A percentile compares a stretch with the other conserved stretches of the same genome.
Conservation (phyloP, 345 rosid genomes). For the Capsella bursapastoris region DNA sequence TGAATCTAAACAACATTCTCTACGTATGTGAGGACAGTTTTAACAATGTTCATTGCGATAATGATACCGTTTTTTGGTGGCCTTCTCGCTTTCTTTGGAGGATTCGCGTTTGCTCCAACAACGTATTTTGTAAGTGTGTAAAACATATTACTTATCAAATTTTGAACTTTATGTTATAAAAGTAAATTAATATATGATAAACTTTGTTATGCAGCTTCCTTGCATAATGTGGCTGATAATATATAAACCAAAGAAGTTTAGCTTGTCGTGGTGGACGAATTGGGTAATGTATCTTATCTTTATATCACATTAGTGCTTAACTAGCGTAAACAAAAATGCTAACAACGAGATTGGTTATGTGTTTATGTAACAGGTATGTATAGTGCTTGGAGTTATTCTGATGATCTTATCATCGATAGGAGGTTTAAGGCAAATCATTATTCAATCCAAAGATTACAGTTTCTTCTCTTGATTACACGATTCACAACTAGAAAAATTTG, state of each 20-base stretch:
- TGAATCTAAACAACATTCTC: not conserved
- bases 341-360: conserved; percentile 1
- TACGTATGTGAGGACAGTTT: conserved; percentile 44
- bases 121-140: conserved; percentile 64
- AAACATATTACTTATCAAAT: not conserved
- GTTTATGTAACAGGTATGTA: conserved; percentile 65
- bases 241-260: conserved; percentile 62
- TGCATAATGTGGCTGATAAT: conserved; percentile 74
- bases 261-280: conserved; percentile 70
- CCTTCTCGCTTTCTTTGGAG: conserved; percentile 80
- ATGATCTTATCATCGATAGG: conserved; percentile 86
- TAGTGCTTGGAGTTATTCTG: conserved; percentile 58
- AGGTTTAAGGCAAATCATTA: conserved; percentile 70
- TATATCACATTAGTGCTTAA: not conserved
- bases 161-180: not conserved
- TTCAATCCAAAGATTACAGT: conserved; percentile 56
- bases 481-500: not conserved
- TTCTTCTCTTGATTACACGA: conserved; percentile 54
- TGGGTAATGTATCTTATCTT: conserved; percentile 50
- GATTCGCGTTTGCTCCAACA: conserved; percentile 84
- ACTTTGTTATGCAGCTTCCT: conserved; percentile 58
- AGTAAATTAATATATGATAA: not conserved
- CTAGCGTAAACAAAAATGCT: not conserved
- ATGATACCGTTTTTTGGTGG: conserved; percentile 79
- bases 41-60: conserved; percentile 69